A percentile compares a stretch with the other conserved stretches of the same genome.
Conservation (phyloP, 331 rosid genomes). For the Rosa hybrid region DNA sequence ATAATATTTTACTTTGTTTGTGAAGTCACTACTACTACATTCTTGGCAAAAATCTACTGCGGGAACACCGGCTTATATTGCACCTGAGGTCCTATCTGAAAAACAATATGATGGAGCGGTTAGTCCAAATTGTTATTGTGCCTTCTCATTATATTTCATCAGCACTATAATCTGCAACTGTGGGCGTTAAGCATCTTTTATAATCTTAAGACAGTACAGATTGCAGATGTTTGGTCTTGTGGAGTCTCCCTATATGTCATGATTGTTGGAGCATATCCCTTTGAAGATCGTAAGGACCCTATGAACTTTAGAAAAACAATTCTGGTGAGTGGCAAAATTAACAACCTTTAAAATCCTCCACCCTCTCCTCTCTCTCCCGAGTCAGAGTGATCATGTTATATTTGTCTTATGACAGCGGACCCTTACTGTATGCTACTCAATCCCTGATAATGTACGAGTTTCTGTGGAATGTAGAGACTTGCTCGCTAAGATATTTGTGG, state of each 20-base stretch:
- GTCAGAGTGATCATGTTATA: conserved; percentile 19
- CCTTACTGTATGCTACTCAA: conserved; percentile 58
- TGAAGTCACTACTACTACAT: conserved; percentile 67
- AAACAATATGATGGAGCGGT: conserved; percentile 86
- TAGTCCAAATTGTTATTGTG: conserved; percentile 20
- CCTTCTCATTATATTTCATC: not conserved
- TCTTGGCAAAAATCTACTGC: conserved; percentile 81
- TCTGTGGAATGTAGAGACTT: conserved; percentile 71
- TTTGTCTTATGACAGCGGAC: conserved; percentile 57
- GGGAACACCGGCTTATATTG: conserved; percentile 92
- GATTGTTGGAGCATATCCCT: conserved; percentile 83
- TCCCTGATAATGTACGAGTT: conserved; percentile 65
- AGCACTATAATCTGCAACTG: not conserved
- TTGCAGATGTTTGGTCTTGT: conserved; percentile 96
- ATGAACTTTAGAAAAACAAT: conserved; percentile 64
- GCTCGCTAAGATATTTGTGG: conserved; percentile 73
- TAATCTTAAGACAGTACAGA: conserved; percentile 36
- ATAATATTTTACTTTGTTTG: conserved; percentile 17
- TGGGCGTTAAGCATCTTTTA: not conserved
- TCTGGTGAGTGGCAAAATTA: conserved; percentile 43
- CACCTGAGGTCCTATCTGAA: conserved; percentile 72
- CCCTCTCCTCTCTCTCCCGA: not conserved
- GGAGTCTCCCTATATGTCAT: conserved; percentile 88
- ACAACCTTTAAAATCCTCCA: conserved; percentile 2
- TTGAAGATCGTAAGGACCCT: conserved; percentile 74